Conservation (phyloP, 495 filamentous ascomycete genomes). For the Diplogelasinospora grovesii region DNA sequence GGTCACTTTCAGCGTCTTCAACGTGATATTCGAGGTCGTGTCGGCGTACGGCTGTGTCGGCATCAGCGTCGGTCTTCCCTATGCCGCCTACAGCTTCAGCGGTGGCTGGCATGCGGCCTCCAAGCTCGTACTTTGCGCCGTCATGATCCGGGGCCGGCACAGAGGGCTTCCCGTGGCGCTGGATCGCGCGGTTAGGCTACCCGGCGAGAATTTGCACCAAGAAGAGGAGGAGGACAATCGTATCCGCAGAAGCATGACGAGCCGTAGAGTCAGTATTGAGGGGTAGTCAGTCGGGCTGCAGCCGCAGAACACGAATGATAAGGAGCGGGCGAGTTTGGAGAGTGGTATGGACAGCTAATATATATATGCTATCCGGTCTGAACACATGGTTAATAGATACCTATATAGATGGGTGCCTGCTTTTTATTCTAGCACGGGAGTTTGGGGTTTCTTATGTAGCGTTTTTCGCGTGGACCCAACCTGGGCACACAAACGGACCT, state of each 20-base stretch:
- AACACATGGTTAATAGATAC: no score
- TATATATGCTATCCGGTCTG: no score
- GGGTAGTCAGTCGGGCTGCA: background rate
- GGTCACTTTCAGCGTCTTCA: slow-evolving; percentile 69
- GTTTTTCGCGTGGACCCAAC: no score
- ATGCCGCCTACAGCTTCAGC: slow-evolving; percentile 62
- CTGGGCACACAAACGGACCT: no score
- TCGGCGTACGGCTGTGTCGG: slow-evolving; percentile 83
- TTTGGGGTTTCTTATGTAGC: no score
- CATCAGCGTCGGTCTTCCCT: slow-evolving; percentile 64
- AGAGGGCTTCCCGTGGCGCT: slow-evolving; percentile 75
- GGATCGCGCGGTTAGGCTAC: slow-evolving; percentile 70
- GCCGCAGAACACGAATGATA: no score
- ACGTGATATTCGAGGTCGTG: slow-evolving; percentile 79
- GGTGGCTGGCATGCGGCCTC: slow-evolving; percentile 64
- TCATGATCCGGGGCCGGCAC: slow-evolving; percentile 75
- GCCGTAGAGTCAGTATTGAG: slow-evolving; percentile 20
- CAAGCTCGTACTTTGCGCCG: slow-evolving; percentile 69
- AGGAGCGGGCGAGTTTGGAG: no score
- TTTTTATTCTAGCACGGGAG: no score
- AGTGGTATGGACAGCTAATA: no score
- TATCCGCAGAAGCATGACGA: slow-evolving; percentile 32
- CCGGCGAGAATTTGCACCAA: slow-evolving; percentile 47
- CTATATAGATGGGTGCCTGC: no score
- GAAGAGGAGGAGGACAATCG: slow-evolving; percentile 38